Evolutionary conservation across 345 rosid genomes (phyloP).

Genomic region (Lagerstroemia speciosa): DNA sequence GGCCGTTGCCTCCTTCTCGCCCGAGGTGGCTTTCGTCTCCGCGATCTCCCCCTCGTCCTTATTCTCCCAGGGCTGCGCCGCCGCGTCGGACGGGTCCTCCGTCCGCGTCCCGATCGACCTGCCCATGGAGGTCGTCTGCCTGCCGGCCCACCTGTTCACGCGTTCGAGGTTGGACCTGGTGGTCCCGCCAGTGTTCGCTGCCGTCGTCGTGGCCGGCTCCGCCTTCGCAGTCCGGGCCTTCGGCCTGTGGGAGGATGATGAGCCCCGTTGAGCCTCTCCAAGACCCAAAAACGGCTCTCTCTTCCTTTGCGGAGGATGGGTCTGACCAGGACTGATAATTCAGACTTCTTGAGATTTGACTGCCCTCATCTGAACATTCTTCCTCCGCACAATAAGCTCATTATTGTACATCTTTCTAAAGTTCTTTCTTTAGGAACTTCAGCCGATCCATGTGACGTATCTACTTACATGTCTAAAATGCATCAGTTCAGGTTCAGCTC

Average conservation of each 20-base stretch:
- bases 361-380: not conserved
- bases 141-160: slow-evolving; percentile 48
- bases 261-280: slow-evolving; percentile 16
- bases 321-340: not conserved
- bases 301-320: too few species aligned
- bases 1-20: slow-evolving; percentile 68
- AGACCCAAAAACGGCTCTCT: too few species aligned
- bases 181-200: slow-evolving; percentile 80
- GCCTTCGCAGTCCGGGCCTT: slow-evolving; percentile 61
- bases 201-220: slow-evolving; percentile 67
- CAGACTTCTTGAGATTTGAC: not conserved
- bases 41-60: slow-evolving; percentile 48
- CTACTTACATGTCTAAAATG: not conserved
- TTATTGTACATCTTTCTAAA: not conserved
- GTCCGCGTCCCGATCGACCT: slow-evolving; percentile 58
- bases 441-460: too few species aligned
- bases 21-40: slow-evolving; percentile 62
- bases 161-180: slow-evolving; percentile 54
- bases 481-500: not conserved
- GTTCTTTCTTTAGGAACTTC: not conserved
- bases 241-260: slow-evolving; percentile 55
- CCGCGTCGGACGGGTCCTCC: slow-evolving; percentile 21
- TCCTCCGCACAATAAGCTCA: not conserved
- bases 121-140: slow-evolving; percentile 51
- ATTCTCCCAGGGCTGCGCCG: slow-evolving; percentile 34